Conservation (phyloP, 179 eudicot species). For the Drosera spatulata region DNA sequence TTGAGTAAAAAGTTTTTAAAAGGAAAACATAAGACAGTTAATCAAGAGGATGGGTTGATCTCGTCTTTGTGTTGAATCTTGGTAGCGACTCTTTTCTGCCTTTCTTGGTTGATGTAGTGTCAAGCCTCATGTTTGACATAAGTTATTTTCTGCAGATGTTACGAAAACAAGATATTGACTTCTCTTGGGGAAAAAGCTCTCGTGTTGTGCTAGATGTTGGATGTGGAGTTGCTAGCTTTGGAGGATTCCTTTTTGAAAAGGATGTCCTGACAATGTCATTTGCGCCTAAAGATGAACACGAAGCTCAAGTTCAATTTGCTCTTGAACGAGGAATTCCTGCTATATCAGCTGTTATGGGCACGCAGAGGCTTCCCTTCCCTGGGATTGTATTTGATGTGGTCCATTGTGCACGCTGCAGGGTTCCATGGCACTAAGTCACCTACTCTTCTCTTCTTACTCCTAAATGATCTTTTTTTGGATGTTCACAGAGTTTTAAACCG, state of each 20-base stretch:
- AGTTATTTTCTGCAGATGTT: constrained; percentile 8
- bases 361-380: constrained; percentile 53
- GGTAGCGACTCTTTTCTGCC: not conserved
- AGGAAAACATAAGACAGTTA: too few relatives aligned
- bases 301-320: constrained; percentile 77
- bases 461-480: not conserved
- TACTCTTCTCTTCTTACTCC: not conserved
- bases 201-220: constrained; percentile 74
- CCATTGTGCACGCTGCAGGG: constrained; percentile 77
- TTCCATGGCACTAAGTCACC: constrained; percentile 48
- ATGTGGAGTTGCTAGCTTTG: constrained; percentile 83
- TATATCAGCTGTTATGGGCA: constrained; percentile 65
- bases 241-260: constrained; percentile 59
- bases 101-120: not conserved
- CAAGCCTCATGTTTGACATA: not conserved
- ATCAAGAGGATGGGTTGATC: too few relatives aligned
- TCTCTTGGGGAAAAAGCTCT: constrained; percentile 55
- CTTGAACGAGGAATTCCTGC: constrained; percentile 76
- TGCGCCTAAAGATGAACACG: constrained; percentile 68
- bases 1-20: too few relatives aligned
- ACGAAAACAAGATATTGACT: constrained; percentile 11
- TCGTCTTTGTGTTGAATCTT: not conserved
- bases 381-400: constrained; percentile 51
- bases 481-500: too few relatives aligned
- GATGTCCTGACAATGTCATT: constrained; percentile 62